Evolutionary conservation across 345 rosid species (phyloP), one percentile per base, ranked within the genome.

Genomic region (Leavenworthia alabamica): DNA sequence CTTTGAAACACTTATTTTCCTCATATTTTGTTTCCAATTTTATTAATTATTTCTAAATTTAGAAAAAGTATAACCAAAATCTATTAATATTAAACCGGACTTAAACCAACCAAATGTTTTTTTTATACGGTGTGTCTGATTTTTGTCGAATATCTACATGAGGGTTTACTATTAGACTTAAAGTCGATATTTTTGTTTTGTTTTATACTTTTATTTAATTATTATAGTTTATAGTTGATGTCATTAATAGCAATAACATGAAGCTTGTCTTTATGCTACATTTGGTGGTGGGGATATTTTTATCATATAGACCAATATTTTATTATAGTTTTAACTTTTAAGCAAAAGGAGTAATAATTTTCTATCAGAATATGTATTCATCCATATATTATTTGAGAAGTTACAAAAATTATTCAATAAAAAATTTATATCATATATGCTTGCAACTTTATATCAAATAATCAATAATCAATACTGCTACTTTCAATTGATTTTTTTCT

Each of bases 221-320:
- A 17, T 3, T n/a, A 1, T 52, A 9, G 26, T 31, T 24, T 51
- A 31, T 52, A 31, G 26, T 10, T 13, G 52, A 57, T 67, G 43
- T 58, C 72, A 67, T 39, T 57, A 48, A 39, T 57, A 48, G 57
- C 51, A 57, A 48, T 20, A 51, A 67, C 58, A 57, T 28, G 60
- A 39, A 47, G 64, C 59, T 57, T 46, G 26, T 48, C 64, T 67
- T 37, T 48, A 67, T 57, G 59, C 72, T 48, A 48, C 43, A 28
- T 39, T 47, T 67, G 39, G 41, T 37, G 56, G 39, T 66, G 32
- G 45, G 33, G 45, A 32, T 53, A 53, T 53, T 2, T 23, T 20
- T 20, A 20, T 20, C 22, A 1, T 20, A 20, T 20, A 20, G 22
- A 20, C 22, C 22, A 20, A 20, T 20, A 20, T 20, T 20, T 20